Base-by-base conservation (phyloP, 192 early-diverging fungal genomes). In the Backusella parvicylindrica region DNA sequence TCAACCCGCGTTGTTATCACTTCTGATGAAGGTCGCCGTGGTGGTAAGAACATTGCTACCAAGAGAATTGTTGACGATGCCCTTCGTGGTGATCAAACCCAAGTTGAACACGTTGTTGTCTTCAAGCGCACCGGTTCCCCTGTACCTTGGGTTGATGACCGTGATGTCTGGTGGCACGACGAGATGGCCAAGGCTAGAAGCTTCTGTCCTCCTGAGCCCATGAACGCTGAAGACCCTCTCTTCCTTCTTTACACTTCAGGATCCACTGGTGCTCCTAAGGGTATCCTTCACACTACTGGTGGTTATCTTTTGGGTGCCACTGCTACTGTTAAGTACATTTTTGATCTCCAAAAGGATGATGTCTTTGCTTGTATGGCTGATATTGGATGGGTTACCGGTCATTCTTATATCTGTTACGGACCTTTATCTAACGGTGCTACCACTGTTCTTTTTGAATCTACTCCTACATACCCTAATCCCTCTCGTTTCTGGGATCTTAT, bases 131-230 rank as follows among this genome's bases (percentile, higher is more conserved):
- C 97, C 4, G 95, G 95, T 56, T 90, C 88, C 74, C 82, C 85
- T 30, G 94, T 97, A 18, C 84, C 93, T 12, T 93, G 95, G 86
- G 83, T 74, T 70, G 71, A 85, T 1, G 87, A 86, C 7, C 88
- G 95, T 65, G 97, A 98, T 76, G 86, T 94, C 66, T 98, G 95
- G 95, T 97, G 95, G 96, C 92, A 96, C 82, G 96, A 98, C 63
- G 95, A 94, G 74, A 83, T 89, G 65, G 84, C 83, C 74, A 91
- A 91, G 64, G 92, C 96, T 83, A 89, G 94, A 72, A 89, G 91
- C 49, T 95, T 93, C 89, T 95, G 96, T 82, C 87, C 96, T 23
- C 89, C 92, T 15, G 95, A 94, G 77, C 88, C 90, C 28, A 94
- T 97, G 89, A 90, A 88, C 79, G 81, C 92, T 43, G 97, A 98